phyloP scores from a whole-genome alignment of 169 alveolate genomes.

The Eimeria necatrix region DNA sequence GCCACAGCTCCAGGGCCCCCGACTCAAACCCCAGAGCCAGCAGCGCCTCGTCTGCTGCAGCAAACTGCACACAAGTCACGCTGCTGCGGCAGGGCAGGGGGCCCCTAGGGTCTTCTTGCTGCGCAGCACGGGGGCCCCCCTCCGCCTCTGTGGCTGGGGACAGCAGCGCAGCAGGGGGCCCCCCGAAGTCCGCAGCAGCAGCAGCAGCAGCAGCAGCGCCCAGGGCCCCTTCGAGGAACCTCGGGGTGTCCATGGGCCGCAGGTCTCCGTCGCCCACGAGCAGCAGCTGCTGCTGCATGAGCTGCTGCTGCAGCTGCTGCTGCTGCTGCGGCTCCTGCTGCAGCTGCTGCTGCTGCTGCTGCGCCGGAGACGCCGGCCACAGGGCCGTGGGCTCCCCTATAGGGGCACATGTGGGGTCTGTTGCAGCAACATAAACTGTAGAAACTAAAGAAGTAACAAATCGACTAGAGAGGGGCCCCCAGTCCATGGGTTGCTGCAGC shows the following conservation, averaged over 20 bases:
- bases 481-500: slow-evolving; percentile 54
- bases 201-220: not conserved
- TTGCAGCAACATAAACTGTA: slow-evolving; percentile 34
- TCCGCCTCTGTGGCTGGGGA: not conserved
- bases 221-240: slow-evolving; percentile 28
- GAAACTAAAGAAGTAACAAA: slow-evolving; percentile 57
- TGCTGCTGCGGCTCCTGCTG: slow-evolving; percentile 24
- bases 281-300: not conserved
- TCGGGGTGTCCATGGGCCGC: not conserved
- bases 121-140: too few species aligned
- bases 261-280: not conserved
- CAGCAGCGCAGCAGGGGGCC: slow-evolving; percentile 8
- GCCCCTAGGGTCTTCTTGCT: not conserved
- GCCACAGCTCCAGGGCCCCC: slow-evolving; percentile 61
- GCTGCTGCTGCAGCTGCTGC: slow-evolving; percentile 31
- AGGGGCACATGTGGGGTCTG: slow-evolving; percentile 69
- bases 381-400: not conserved
- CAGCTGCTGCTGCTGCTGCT: slow-evolving; percentile 5
- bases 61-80: slow-evolving; percentile 65
- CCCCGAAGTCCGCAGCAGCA: not conserved
- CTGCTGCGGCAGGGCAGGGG: not conserved
- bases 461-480: slow-evolving; percentile 30
- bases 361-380: not conserved
- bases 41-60: slow-evolving; percentile 33
- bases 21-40: slow-evolving; percentile 61